Evolutionary conservation across 805 yeast species (phyloP), one percentile per base, ranked within the genome.

Genomic region (Yamadazyma nakazawae): DNA sequence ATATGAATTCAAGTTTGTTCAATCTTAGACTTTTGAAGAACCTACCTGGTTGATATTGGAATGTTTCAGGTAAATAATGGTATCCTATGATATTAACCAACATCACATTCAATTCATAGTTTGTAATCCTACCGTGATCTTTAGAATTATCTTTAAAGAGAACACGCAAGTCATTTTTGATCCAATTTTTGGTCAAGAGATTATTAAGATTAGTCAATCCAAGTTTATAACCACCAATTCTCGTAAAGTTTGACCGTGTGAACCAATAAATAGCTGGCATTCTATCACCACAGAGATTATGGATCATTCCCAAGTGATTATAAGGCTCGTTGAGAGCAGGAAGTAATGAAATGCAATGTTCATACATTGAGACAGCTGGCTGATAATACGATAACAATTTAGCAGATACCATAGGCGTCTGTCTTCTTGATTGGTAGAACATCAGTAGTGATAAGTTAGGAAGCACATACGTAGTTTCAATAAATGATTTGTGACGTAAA

Each of bases 301-400:
- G 52, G 18, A 72, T 67, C 58, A 70, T 75, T 2, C 84, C 87
- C 40, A 79, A 71, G 53, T 80, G 82, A 53, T 80, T 80, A 54
- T 78, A 78, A 25, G 81, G 84, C 55, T 84, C 90, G 44, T 86
- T 86, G 47, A 82, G 70, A 0, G 88, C 79, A 1, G 92, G 91
- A 24, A 84, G 61, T 16, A 85, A 63, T 24, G 78, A 57, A 28
- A 80, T 75, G 16, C 88, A 81, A 38, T 71, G 61, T 41, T 76
- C 72, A 54, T 82, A 80, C 50, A 57, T 64, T 28, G 53, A 55
- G 26, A 68, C 48, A 2, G 74, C 54, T 40, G 54, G 59, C 2
- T 52, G 46, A 45, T 60, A 70, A 26, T 34, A 46, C 7, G 64
- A 64, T 28, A 53, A 51, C 46, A 61, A 53, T 1, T 81, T 67